These are phyloP conservation scores for Diaporthe eres DNA, from an alignment of 2,329 filamentous ascomycete species.

Conservation along the genomic window DNA sequence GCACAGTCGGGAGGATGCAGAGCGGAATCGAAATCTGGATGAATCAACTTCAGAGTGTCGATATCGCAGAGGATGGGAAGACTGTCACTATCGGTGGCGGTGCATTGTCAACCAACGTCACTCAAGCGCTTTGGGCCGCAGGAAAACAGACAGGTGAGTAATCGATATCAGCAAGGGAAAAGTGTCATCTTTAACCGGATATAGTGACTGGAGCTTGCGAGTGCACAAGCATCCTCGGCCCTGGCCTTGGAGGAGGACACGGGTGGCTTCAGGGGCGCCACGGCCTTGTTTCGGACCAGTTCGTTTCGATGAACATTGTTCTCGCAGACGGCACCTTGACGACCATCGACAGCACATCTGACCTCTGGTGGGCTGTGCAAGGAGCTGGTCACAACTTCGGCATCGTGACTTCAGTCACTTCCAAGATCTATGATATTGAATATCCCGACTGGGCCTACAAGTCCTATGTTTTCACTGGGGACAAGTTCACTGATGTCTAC, in stretches of 20 bases:
- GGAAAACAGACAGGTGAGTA: conserved; percentile 57
- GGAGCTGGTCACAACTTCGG: conserved; percentile 74
- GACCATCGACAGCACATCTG: conserved; percentile 57
- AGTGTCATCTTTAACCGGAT: not conserved
- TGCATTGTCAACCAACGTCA: conserved; percentile 60
- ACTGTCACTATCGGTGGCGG: conserved; percentile 65
- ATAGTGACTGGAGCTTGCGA: conserved; percentile 66
- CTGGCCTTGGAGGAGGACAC: conserved; percentile 70
- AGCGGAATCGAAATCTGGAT: conserved; percentile 66
- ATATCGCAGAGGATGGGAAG: conserved; percentile 57
- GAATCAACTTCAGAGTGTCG: conserved; percentile 58
- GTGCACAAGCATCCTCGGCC: conserved; percentile 58
- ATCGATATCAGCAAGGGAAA: too few relatives aligned
- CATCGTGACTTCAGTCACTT: conserved; percentile 65
- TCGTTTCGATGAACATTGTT: conserved; percentile 65
- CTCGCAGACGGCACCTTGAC: conserved; percentile 61
- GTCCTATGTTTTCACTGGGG: conserved; percentile 60
- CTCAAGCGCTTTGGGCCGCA: conserved; percentile 62
- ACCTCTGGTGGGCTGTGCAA: conserved; percentile 71
- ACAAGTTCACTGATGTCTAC: conserved; percentile 59
- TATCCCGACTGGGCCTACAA: conserved; percentile 58
- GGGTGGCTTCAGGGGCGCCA: conserved; percentile 67
- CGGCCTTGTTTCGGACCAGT: conserved; percentile 67
- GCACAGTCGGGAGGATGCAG: conserved; percentile 62
- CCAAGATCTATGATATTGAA: conserved; percentile 63